Conservation (phyloP, 177 flowering plant genomes). For the Vitis hybrid region DNA sequence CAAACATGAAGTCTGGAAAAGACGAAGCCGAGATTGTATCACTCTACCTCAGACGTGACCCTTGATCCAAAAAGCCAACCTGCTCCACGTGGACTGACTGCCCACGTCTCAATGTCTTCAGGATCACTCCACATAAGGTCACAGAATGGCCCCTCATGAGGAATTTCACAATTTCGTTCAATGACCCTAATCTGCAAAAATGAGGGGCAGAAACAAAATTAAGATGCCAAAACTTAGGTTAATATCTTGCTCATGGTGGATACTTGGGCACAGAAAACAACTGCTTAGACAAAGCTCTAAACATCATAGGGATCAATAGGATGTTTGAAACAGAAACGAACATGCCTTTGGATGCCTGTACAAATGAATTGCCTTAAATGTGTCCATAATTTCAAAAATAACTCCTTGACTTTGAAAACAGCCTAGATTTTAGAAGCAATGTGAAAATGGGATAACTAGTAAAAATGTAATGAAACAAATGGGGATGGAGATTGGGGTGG, state of each 20-base stretch:
- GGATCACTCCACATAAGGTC: slow-evolving; percentile 94
- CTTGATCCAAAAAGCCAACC: slow-evolving; percentile 99
- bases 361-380: too few relatives aligned
- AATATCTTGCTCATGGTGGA: too few relatives aligned
- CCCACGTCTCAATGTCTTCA: slow-evolving; percentile 91
- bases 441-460: too few relatives aligned
- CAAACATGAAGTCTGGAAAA: background rate
- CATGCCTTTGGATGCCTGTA: too few relatives aligned
- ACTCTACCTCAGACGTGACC: slow-evolving; percentile 86
- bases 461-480: too few relatives aligned
- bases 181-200: slow-evolving; percentile 76
- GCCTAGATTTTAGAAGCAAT: too few relatives aligned
- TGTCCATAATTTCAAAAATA: too few relatives aligned
- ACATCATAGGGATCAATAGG: too few relatives aligned
- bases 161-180: slow-evolving; percentile 95
- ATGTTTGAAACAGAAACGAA: too few relatives aligned
- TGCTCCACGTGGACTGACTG: slow-evolving; percentile 99
- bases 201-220: background rate
- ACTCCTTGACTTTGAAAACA: too few relatives aligned
- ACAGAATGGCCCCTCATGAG: slow-evolving; percentile 97
- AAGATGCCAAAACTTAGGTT: too few relatives aligned
- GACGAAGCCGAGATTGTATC: background rate
- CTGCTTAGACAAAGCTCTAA: background rate
- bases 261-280: background rate
- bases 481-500: too few relatives aligned